Evolutionary conservation across 371 early-diverging fungal species (phyloP).

Genomic region (Mucor circinelloides): DNA sequence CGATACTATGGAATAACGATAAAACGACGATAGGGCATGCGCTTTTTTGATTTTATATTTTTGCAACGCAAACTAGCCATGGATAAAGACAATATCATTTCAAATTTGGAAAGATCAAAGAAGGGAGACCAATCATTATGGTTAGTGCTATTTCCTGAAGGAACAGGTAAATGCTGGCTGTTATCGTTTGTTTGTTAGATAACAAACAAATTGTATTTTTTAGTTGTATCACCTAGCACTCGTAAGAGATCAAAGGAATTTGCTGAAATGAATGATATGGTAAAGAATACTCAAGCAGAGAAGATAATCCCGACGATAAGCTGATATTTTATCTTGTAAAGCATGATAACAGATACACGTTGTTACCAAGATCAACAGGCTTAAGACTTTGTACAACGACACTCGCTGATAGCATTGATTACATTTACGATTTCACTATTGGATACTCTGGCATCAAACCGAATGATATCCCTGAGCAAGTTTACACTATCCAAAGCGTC

Average conservation of each 20-base stretch:
- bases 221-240: conserved; percentile 29
- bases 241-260: conserved; percentile 51
- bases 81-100: conserved; percentile 63
- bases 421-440: conserved; percentile 86
- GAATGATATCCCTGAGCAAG: conserved; percentile 73
- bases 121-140: conserved; percentile 65
- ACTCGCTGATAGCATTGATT: conserved; percentile 64
- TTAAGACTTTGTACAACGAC: conserved; percentile 62
- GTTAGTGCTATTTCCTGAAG: conserved; percentile 92
- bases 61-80: conserved; percentile 78
- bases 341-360: conserved; percentile 58
- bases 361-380: conserved; percentile 84
- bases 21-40: conserved; percentile 72
- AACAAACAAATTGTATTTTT: background rate
- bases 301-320: background rate
- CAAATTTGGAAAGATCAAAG: conserved; percentile 39
- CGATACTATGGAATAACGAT: background rate
- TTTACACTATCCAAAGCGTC: conserved; percentile 69
- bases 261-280: conserved; percentile 54
- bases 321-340: conserved; percentile 4
- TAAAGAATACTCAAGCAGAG: conserved; percentile 31
- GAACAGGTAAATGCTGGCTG: conserved; percentile 56
- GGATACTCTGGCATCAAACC: conserved; percentile 76
- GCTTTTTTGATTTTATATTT: conserved; percentile 84
- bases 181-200: conserved; percentile 27